phyloP scores from a whole-genome alignment of 345 rosid genomes.

The Draba incana region DNA sequence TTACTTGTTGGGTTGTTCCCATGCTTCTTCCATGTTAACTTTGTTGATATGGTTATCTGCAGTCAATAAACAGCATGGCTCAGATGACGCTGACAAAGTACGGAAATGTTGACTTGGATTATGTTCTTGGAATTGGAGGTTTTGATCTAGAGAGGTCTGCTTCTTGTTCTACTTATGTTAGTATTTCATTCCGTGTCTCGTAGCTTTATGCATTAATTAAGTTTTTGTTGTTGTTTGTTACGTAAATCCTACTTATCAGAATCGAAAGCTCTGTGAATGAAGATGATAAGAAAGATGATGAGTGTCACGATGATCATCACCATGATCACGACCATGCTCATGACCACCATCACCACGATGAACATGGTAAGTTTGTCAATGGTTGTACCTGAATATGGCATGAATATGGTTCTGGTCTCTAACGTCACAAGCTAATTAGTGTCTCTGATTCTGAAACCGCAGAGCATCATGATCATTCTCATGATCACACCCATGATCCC shows the following conservation, averaged over 20 bases:
- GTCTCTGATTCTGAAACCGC: constrained; percentile 14
- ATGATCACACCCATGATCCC: constrained; percentile 94
- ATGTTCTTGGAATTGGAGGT: constrained; percentile 98
- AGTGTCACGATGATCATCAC: constrained; percentile 53
- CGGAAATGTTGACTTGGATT: constrained; percentile 92
- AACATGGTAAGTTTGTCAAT: constrained; percentile 60
- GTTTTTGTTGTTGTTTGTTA: neutral
- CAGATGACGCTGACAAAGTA: constrained; percentile 68
- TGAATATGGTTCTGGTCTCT: constrained; percentile 9
- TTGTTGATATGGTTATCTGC: constrained; percentile 33
- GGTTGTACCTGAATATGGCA: constrained; percentile 3
- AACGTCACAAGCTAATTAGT: constrained; percentile 21
- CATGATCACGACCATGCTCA: constrained; percentile 58
- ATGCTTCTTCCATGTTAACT: constrained; percentile 26
- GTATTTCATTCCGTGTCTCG: constrained; percentile 21
- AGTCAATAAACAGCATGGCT: constrained; percentile 85
- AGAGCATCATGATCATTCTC: constrained; percentile 89
- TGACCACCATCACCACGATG: constrained; percentile 59
- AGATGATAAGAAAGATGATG: constrained; percentile 56
- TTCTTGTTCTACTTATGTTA: constrained; percentile 33
- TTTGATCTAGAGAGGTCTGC: constrained; percentile 90
- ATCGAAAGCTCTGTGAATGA: constrained; percentile 76
- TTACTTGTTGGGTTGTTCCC: neutral
- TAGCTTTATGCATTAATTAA: constrained; percentile 25
- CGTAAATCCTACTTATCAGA: constrained; percentile 46